Base-by-base conservation (phyloP, 2,329 filamentous ascomycete genomes). In the Pseudofabraea citricarpa region DNA sequence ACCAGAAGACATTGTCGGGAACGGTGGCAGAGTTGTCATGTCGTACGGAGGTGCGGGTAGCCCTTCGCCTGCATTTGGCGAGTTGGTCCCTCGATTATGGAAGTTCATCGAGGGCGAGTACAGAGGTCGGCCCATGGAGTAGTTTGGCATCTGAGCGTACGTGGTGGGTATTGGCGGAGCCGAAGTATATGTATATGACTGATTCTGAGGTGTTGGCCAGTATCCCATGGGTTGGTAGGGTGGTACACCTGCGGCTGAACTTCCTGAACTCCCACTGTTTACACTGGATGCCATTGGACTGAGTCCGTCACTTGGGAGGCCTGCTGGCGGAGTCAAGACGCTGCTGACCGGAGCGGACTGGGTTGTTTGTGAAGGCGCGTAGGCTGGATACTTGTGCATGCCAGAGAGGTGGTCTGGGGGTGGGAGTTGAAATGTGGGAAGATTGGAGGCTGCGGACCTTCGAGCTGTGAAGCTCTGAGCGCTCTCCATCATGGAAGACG, bases 21-120 rank as follows among this genome's bases (percentile, higher is more conserved):
- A 88, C 24, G 81, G 72, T 35, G 81, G 76, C 47, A 84, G 73
- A 52, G 40, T 37, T n/a, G 81, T 79, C 49, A 79, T 71, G 50
- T 86, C 83, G 64, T 83, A 88, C 6, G 83, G 75, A 47, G 84
- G 79, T 43, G 78, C 72, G 47, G 85, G 76, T 43, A 90, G 69
- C 38, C 73, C 74, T 58, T 88, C 80, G 37, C 70, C 72, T 21
- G 72, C 69, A 6, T 77, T 73, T 8, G 85, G 83, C 40, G 81
- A 80, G 53, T 75, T 73, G 32, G 75, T 69, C 53, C 69, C 71
- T 53, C 78, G 72, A 50, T 70, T 66, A 51, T 73, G 66, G 51
- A 72, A 75, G 48, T 55, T 71, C 58, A 78, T 68, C 36, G 73
- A 71, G 22, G 77, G 73, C 41, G 77, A 77, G 64, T 80, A 86